Conservation (phyloP, 2,329 filamentous ascomycete genomes). For the Aspergillus spinulosporus region DNA sequence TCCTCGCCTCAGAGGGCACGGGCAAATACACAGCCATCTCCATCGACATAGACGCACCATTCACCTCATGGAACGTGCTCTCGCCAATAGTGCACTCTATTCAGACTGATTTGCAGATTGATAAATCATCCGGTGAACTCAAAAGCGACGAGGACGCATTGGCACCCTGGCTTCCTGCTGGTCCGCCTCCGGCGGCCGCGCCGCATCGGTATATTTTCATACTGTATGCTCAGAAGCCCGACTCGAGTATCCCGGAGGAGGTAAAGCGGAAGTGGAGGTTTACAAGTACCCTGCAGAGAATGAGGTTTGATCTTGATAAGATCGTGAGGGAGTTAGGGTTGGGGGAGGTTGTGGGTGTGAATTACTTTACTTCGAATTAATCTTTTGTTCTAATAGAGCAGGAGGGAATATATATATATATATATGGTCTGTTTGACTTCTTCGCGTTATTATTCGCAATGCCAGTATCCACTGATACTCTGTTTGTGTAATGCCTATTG, state of each 20-base stretch:
- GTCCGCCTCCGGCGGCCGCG: background rate
- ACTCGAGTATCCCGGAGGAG: background rate
- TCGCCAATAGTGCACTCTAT: constrained; percentile 1
- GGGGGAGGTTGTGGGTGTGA: background rate
- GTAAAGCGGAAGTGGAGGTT: background rate
- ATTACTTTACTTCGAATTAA: constrained; percentile 2
- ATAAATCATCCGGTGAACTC: background rate
- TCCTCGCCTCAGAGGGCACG: background rate
- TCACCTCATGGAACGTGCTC: background rate
- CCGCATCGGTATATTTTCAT: constrained; percentile 5
- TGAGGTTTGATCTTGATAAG: constrained; percentile 4
- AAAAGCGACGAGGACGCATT: background rate
- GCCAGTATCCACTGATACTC: no score
- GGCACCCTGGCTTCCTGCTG: background rate
- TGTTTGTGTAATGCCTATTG: no score
- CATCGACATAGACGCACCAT: constrained; percentile 3
- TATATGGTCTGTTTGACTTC: no score
- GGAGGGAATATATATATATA: no score
- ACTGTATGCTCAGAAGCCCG: background rate
- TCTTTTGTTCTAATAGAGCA: no score
- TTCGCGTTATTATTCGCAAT: no score
- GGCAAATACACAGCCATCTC: background rate
- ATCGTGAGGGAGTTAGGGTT: constrained; percentile 1
- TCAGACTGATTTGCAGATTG: background rate
- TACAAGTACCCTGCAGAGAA: background rate